Percentiles rank a stretch among this genome's conserved stretches.
Conservation (phyloP, 2,329 filamentous ascomycete genomes). For the Corniculantispora saksenae region DNA sequence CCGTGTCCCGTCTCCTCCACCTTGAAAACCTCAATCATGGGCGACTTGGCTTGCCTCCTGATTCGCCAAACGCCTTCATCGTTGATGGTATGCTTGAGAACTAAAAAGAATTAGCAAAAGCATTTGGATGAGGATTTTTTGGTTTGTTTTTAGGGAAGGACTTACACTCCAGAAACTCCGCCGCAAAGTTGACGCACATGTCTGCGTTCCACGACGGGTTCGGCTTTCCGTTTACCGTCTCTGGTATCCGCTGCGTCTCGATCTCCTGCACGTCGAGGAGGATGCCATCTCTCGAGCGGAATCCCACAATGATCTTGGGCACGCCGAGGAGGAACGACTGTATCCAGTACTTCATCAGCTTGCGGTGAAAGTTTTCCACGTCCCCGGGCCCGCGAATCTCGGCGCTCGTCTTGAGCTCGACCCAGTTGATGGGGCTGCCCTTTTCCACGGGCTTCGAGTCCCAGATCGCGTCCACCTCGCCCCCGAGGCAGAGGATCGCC, state of each 20-base stretch:
- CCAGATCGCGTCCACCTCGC: constrained; percentile 93
- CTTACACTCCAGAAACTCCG: constrained; percentile 74
- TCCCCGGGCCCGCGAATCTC: constrained; percentile 69
- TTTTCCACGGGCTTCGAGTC: constrained; percentile 71
- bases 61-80: constrained; percentile 84
- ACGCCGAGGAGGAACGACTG: constrained; percentile 94
- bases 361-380: constrained; percentile 77
- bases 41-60: constrained; percentile 61
- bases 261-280: constrained; percentile 75
- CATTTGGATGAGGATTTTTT: no score
- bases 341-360: constrained; percentile 94
- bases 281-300: constrained; percentile 71
- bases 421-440: constrained; percentile 78
- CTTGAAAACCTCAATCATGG: constrained; percentile 71
- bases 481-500: constrained; percentile 75
- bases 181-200: constrained; percentile 88
- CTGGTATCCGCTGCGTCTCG: constrained; percentile 76
- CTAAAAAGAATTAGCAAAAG: constrained; percentile 42
- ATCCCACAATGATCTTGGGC: constrained; percentile 88
- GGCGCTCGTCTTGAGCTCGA: constrained; percentile 90
- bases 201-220: constrained; percentile 84
- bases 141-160: no score
- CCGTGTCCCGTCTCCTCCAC: constrained; percentile 75
- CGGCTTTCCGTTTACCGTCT: constrained; percentile 67
- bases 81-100: constrained; percentile 62